Conservation (phyloP, 1,284 basidiomycete genomes). For the Ceratobasidium sp. region DNA sequence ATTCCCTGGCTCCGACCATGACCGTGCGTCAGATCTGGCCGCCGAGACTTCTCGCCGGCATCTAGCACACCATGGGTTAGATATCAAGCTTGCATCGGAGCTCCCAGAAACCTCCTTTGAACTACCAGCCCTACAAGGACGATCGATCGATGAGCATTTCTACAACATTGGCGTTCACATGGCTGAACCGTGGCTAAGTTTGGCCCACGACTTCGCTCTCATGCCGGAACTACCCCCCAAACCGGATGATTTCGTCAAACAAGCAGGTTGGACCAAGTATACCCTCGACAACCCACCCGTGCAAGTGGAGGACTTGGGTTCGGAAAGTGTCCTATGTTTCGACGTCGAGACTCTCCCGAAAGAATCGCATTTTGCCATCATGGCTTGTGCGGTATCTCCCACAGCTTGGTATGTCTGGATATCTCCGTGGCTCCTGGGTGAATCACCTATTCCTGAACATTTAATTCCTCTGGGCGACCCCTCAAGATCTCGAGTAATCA, state of each 20-base stretch:
- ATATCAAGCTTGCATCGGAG: conserved; percentile 81
- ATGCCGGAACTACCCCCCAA: conserved; percentile 64
- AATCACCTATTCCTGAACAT: conserved; percentile 71
- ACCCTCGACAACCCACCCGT: conserved; percentile 74
- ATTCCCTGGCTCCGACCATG: conserved; percentile 78
- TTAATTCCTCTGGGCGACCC: conserved; percentile 77
- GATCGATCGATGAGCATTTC: conserved; percentile 90
- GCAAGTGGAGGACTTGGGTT: conserved; percentile 67
- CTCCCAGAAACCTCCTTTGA: conserved; percentile 83
- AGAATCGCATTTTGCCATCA: conserved; percentile 83
- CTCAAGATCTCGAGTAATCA: conserved; percentile 69
- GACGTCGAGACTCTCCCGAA: conserved; percentile 95
- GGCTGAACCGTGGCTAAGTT: conserved; percentile 83
- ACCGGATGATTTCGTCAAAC: conserved; percentile 75
- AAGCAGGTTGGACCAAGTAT: conserved; percentile 93
- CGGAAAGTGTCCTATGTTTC: conserved; percentile 85
- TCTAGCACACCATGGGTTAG: conserved; percentile 80
- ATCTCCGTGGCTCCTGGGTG: conserved; percentile 88
- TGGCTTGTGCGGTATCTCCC: conserved; percentile 88
- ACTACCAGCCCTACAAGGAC: conserved; percentile 86
- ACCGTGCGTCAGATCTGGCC: conserved; percentile 68
- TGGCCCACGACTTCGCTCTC: conserved; percentile 74
- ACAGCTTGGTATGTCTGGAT: conserved; percentile 97
- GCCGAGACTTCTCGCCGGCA: conserved; percentile 84
- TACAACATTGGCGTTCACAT: conserved; percentile 76